Conservation (phyloP, 192 early-diverging fungal genomes). For the Coemansia sp. region DNA sequence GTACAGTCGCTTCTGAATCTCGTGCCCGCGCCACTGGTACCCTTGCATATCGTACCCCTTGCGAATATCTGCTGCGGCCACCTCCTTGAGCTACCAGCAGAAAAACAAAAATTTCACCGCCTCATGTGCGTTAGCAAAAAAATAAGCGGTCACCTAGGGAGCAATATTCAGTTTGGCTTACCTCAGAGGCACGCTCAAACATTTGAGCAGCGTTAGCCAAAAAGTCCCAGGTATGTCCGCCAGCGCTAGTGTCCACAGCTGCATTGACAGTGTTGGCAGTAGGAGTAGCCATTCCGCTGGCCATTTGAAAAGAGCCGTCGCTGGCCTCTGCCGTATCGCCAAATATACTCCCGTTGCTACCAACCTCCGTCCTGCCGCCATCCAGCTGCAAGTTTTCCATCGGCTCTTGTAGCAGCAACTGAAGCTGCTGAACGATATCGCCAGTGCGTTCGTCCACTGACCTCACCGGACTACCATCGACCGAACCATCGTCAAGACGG, state of each 20-base stretch:
- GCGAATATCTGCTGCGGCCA: conserved; percentile 22
- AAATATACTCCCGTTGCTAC: conserved; percentile 10
- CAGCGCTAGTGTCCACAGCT: conserved; percentile 1
- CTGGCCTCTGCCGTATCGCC: background rate
- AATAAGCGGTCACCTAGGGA: background rate
- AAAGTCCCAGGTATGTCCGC: conserved; percentile 38
- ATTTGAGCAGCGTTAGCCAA: conserved; percentile 46
- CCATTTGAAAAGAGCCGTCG: conserved; percentile 1
- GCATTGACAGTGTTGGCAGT: background rate
- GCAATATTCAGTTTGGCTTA: background rate
- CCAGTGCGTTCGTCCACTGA: conserved; percentile 10
- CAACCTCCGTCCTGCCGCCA: background rate
- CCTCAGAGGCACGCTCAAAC: conserved; percentile 42
- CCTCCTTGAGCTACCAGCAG: conserved; percentile 24
- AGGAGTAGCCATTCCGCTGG: conserved; percentile 4
- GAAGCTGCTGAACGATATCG: conserved; percentile 39
- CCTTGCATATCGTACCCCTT: conserved; percentile 61
- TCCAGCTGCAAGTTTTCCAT: background rate
- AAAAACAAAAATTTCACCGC: background rate
- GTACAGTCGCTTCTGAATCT: conserved; percentile 32
- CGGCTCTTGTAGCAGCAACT: conserved; percentile 31
- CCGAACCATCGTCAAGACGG: background rate
- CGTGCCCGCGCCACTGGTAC: conserved; percentile 56
- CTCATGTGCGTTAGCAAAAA: background rate
- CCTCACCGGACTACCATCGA: background rate